Percentiles rank a stretch among this genome's conserved stretches.
Conservation (phyloP, 2,329 filamentous ascomycete genomes). For the Hypomyces perniciosus region DNA sequence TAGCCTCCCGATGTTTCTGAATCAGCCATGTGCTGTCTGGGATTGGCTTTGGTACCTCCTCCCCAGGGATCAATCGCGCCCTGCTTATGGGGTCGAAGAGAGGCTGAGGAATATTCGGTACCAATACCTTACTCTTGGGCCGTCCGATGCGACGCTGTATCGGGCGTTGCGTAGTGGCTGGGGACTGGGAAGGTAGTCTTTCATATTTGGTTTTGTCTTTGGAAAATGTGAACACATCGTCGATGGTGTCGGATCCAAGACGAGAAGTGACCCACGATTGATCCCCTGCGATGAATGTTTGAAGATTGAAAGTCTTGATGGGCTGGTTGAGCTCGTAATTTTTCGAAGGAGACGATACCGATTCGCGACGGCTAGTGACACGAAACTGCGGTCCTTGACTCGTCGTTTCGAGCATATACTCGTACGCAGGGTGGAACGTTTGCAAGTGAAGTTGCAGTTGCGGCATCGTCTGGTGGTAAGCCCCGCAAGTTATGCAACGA, state of each 20-base stretch:
- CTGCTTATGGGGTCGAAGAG: constrained; percentile 55
- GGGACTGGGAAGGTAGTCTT: constrained; percentile 21
- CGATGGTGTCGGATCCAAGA: constrained; percentile 28
- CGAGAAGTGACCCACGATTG: constrained; percentile 40
- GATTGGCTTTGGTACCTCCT: constrained; percentile 37
- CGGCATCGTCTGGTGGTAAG: constrained; percentile 40
- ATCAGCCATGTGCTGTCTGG: constrained; percentile 50
- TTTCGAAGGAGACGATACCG: constrained; percentile 26
- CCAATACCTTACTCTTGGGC: constrained; percentile 29
- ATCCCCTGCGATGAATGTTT: constrained; percentile 39
- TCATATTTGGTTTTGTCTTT: constrained; percentile 16
- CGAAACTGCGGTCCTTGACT: constrained; percentile 34
- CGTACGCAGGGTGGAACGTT: constrained; percentile 39
- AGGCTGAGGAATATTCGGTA: constrained; percentile 45
- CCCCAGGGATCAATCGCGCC: constrained; percentile 42
- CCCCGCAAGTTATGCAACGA: constrained; percentile 46
- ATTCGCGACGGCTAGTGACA: constrained; percentile 29
- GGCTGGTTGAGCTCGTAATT: constrained; percentile 39
- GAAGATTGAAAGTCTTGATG: constrained; percentile 39
- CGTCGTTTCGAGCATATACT: constrained; percentile 33
- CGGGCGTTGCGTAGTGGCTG: constrained; percentile 14
- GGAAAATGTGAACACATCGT: constrained; percentile 22
- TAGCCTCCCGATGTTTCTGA: constrained; percentile 53
- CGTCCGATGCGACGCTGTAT: constrained; percentile 9
- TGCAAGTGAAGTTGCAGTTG: constrained; percentile 45